These are phyloP conservation scores for Barbarea vulgaris DNA, from an alignment of 345 rosid genomes.

Conservation along the genomic window DNA sequence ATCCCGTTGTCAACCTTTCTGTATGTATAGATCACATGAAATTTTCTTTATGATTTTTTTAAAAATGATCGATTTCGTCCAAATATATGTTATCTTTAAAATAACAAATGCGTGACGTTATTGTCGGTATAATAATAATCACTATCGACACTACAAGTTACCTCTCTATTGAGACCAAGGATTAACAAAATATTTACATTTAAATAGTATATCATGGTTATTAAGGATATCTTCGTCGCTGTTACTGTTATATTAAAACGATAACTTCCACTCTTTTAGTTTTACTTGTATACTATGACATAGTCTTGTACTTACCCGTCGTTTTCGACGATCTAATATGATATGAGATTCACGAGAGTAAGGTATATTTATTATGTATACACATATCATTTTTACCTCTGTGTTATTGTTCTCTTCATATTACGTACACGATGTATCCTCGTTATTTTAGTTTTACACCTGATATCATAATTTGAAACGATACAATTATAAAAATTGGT, in stretches of 20 bases:
- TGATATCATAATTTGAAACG: neutral
- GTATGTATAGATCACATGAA: slow-evolving; percentile 39
- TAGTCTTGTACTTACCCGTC: slow-evolving; percentile 16
- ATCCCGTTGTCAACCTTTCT: slow-evolving; percentile 44
- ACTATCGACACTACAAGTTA: slow-evolving; percentile 41
- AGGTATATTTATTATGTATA: neutral
- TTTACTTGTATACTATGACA: slow-evolving; percentile 39
- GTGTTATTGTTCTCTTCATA: neutral
- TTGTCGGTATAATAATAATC: slow-evolving; percentile 45
- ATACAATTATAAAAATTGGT: neutral
- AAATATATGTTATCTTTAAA: slow-evolving; percentile 42
- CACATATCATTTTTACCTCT: neutral
- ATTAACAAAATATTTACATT: slow-evolving; percentile 20
- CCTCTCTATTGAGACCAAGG: slow-evolving; percentile 40
- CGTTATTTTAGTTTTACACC: neutral
- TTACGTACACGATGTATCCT: neutral
- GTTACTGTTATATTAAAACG: slow-evolving; percentile 36
- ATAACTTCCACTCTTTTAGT: slow-evolving; percentile 39
- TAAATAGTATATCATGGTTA: slow-evolving; percentile 19
- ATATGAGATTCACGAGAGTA: slow-evolving; percentile 9
- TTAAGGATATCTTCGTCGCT: slow-evolving; percentile 35
- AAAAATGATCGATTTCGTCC: slow-evolving; percentile 40
- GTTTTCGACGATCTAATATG: slow-evolving; percentile 33
- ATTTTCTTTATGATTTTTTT: neutral
- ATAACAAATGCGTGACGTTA: slow-evolving; percentile 42